A percentile compares a stretch with the other conserved stretches of the same genome.
Conservation (phyloP, 176 grass and related monocot genomes). For the Leersia perrieri region DNA sequence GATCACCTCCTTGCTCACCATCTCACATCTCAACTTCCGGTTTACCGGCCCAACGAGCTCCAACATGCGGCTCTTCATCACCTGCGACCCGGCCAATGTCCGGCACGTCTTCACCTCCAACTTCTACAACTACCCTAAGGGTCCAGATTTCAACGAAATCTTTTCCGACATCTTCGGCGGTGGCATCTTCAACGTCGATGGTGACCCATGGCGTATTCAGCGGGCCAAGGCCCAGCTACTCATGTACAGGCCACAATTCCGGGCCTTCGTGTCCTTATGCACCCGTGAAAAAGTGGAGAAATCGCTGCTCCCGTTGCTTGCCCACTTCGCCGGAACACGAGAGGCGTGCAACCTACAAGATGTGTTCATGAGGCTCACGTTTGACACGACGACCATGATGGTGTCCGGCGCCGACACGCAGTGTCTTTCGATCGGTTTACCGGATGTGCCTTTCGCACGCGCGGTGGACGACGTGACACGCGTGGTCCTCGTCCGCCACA, state of each 20-base stretch:
- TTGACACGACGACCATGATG: slow-evolving; percentile 48
- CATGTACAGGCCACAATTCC: too few species aligned
- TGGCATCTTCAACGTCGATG: slow-evolving; percentile 59
- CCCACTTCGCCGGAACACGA: not conserved
- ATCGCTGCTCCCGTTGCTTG: slow-evolving; percentile 49
- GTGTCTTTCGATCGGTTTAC: slow-evolving; percentile 34
- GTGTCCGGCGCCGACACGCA: slow-evolving; percentile 57
- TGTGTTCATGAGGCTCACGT: slow-evolving; percentile 61
- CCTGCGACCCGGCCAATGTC: slow-evolving; percentile 45
- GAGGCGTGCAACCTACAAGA: slow-evolving; percentile 50
- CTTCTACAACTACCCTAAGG: slow-evolving; percentile 64
- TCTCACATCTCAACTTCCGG: slow-evolving; percentile 27
- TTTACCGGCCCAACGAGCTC: slow-evolving; percentile 34
- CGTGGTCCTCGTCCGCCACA: slow-evolving; percentile 54
- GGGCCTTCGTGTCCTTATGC: too few species aligned
- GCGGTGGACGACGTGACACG: slow-evolving; percentile 57
- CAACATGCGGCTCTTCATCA: slow-evolving; percentile 38
- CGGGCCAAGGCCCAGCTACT: not conserved
- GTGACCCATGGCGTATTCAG: slow-evolving; percentile 43
- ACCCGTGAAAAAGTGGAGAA: too few species aligned
- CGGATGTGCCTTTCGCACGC: slow-evolving; percentile 43
- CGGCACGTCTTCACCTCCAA: slow-evolving; percentile 59
- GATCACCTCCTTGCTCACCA: slow-evolving; percentile 12
- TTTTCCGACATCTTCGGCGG: slow-evolving; percentile 55
- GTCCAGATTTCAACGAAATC: slow-evolving; percentile 50